Conservation (phyloP, 1,139 yeast genomes). For the Geotrichum phurueaensis region DNA sequence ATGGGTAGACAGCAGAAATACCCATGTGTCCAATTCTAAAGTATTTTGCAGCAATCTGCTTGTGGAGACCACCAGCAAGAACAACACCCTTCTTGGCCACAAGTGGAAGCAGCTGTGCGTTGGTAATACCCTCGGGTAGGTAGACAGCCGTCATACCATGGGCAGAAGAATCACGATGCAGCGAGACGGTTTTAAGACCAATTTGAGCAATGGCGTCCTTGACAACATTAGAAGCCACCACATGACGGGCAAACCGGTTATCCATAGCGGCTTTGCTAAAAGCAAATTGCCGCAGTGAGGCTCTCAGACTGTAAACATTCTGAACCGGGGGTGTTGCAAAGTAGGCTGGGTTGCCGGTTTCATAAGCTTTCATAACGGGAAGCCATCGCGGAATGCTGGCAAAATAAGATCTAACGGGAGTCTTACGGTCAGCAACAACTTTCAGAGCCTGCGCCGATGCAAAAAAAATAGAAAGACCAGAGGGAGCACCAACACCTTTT, state of each 20-base stretch:
- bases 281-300: conserved; percentile 68
- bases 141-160: conserved; percentile 85
- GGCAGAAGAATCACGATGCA: conserved; percentile 57
- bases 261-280: conserved; percentile 48
- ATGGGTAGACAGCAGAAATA: conserved; percentile 44
- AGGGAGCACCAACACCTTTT: conserved; percentile 91
- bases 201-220: conserved; percentile 49
- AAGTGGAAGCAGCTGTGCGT: conserved; percentile 53
- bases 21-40: conserved; percentile 98
- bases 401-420: conserved; percentile 58
- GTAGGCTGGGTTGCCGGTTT: conserved; percentile 73
- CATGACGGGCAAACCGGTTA: conserved; percentile 59
- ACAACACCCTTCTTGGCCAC: conserved; percentile 68
- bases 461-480: conserved; percentile 77
- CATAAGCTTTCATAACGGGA: conserved; percentile 84
- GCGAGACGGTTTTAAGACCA: conserved; percentile 67
- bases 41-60: conserved; percentile 71
- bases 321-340: conserved; percentile 95
- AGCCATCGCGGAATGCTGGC: conserved; percentile 81
- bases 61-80: conserved; percentile 88
- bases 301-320: conserved; percentile 73
- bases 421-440: conserved; percentile 46
- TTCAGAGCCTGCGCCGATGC: conserved; percentile 73
- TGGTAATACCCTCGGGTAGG: conserved; percentile 70
- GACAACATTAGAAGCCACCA: conserved; percentile 55